phyloP scores from a whole-genome alignment of 129 eudicot genomes.

The Smallanthus sonchifolius region DNA sequence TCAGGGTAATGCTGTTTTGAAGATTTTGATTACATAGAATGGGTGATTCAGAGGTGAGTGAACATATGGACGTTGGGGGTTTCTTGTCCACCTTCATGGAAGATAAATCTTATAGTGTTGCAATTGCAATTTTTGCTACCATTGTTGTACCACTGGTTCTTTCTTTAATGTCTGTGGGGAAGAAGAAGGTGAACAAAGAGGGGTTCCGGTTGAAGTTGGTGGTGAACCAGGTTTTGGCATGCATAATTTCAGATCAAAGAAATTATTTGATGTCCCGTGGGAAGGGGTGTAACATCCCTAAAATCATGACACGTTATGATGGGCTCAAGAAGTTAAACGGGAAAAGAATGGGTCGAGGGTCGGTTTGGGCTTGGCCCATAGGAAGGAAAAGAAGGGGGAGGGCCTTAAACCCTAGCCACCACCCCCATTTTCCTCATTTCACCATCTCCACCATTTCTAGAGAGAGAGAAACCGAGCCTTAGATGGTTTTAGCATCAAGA shows the following conservation, averaged over 20 bases:
- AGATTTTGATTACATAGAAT: conserved; percentile 18
- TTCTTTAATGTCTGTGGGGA: conserved; percentile 44
- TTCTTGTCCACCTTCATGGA: conserved; percentile 31
- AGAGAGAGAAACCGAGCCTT: too few species aligned
- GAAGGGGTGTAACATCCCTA: too few species aligned
- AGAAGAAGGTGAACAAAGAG: conserved; percentile 71
- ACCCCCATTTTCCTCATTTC: too few species aligned
- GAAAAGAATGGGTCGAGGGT: too few species aligned
- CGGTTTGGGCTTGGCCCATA: too few species aligned
- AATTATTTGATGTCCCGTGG: conserved; percentile 88
- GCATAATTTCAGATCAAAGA: conserved; percentile 53
- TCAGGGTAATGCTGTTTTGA: conserved; percentile 9
- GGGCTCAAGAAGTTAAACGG: too few species aligned
- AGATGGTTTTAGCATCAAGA: too few species aligned
- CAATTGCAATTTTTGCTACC: conserved; percentile 51
- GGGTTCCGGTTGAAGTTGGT: conserved; percentile 68
- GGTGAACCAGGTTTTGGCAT: conserved; percentile 78
- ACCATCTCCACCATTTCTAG: too few species aligned
- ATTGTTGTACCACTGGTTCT: conserved; percentile 56
- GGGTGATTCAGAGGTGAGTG: conserved; percentile 51
- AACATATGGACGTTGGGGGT: conserved; percentile 26
- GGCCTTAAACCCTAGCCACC: too few species aligned
- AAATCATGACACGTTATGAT: too few species aligned
- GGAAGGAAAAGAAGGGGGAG: too few species aligned
- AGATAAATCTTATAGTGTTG: conserved; percentile 45